These are phyloP conservation scores for Hansenula lynferdii DNA, from an alignment of 1,139 yeast genomes.

Conservation along the genomic window DNA sequence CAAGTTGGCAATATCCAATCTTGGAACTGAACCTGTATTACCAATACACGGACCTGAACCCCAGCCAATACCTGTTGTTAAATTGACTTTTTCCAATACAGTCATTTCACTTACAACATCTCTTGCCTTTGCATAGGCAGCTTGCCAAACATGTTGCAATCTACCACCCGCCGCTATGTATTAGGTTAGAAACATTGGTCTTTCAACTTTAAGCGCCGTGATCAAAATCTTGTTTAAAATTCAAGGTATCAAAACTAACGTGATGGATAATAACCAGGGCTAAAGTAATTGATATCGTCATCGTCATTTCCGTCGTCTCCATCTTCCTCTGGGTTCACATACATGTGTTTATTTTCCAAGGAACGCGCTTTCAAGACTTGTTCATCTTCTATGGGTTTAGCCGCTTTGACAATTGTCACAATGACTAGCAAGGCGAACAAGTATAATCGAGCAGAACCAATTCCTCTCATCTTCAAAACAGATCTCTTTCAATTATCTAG, in stretches of 20 bases:
- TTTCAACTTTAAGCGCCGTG: slow-evolving; percentile 1
- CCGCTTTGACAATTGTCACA: neutral
- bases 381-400: neutral
- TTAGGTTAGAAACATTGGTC: slow-evolving; percentile 1
- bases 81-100: slow-evolving; percentile 52
- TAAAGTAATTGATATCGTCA: slow-evolving; percentile 17
- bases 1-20: slow-evolving; percentile 51
- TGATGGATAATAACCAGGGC: slow-evolving; percentile 22
- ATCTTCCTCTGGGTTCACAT: slow-evolving; percentile 17
- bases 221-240: neutral
- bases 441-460: neutral
- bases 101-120: slow-evolving; percentile 50
- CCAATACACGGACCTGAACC: slow-evolving; percentile 62
- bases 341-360: slow-evolving; percentile 13
- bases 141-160: slow-evolving; percentile 43
- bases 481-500: neutral
- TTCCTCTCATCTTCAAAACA: neutral
- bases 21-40: slow-evolving; percentile 54
- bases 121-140: slow-evolving; percentile 52
- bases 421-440: neutral
- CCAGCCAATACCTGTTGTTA: slow-evolving; percentile 68
- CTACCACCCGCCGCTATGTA: slow-evolving; percentile 21
- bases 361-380: neutral
- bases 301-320: slow-evolving; percentile 7
- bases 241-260: slow-evolving; percentile 15